Conservation (phyloP, 495 filamentous ascomycete genomes). For the Glonium stellatum region DNA sequence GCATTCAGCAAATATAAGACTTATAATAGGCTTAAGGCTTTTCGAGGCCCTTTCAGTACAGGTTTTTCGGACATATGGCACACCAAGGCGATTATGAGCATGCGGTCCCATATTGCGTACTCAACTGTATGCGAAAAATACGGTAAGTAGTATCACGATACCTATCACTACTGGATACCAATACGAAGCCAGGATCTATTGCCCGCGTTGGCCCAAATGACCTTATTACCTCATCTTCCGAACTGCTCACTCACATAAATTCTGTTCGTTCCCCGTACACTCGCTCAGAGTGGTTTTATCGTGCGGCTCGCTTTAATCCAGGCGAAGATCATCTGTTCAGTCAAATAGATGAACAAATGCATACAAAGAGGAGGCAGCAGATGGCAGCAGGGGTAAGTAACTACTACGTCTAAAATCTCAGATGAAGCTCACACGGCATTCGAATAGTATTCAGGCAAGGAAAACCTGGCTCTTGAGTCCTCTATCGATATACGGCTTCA, state of each 20-base stretch:
- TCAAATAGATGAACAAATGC: constrained; percentile 19
- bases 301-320: constrained; percentile 9
- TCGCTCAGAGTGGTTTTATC: constrained; percentile 17
- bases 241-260: constrained; percentile 25
- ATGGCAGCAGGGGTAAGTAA: constrained; percentile 17
- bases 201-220: constrained; percentile 27
- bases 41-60: neutral
- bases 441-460: constrained; percentile 18
- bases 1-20: neutral
- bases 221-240: constrained; percentile 26
- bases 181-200: constrained; percentile 12
- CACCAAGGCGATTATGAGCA: neutral
- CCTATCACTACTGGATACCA: neutral
- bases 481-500: constrained; percentile 13
- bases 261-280: constrained; percentile 12
- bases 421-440: neutral
- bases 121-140: neutral
- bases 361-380: constrained; percentile 13
- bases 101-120: neutral
- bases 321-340: constrained; percentile 21
- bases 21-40: neutral
- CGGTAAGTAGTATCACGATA: neutral
- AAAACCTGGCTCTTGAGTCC: constrained; percentile 11
- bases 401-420: neutral
- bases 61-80: neutral